Conservation (phyloP, 1,284 basidiomycete species). For the Megacollybia platyphylla region DNA sequence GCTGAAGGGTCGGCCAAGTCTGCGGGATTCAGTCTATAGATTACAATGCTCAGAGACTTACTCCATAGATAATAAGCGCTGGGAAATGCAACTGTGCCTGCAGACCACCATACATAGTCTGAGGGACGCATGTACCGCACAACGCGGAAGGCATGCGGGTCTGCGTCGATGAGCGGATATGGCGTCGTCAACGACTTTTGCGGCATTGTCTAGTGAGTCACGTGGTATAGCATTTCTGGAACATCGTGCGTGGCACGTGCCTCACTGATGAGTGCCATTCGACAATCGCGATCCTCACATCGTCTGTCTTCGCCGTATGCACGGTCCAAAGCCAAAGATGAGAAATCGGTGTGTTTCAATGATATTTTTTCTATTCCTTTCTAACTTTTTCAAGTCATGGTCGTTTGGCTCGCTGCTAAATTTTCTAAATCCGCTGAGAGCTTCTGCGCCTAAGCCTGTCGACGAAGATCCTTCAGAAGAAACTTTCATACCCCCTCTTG, state of each 20-base stretch:
- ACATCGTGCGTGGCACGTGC: background rate
- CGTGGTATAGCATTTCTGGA: background rate
- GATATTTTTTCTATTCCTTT: background rate
- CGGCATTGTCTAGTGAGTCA: slow-evolving; percentile 34
- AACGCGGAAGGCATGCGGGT: slow-evolving; percentile 86
- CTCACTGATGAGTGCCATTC: slow-evolving; percentile 34
- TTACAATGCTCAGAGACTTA: slow-evolving; percentile 19
- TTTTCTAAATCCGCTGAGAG: slow-evolving; percentile 27
- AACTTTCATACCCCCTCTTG: background rate
- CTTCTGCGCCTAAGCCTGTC: background rate
- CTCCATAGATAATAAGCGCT: slow-evolving; percentile 66
- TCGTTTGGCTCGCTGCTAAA: slow-evolving; percentile 30
- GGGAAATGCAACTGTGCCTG: slow-evolving; percentile 71
- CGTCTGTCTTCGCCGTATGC: slow-evolving; percentile 27
- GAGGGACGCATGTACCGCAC: slow-evolving; percentile 81
- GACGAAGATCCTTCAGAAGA: background rate
- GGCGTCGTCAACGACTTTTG: slow-evolving; percentile 59
- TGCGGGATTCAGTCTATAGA: slow-evolving; percentile 12
- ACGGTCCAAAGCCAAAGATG: slow-evolving; percentile 13
- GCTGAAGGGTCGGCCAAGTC: slow-evolving; percentile 30
- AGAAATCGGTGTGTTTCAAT: slow-evolving; percentile 29
- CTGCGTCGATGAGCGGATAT: slow-evolving; percentile 82
- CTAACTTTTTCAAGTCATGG: slow-evolving; percentile 29
- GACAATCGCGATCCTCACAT: slow-evolving; percentile 24
- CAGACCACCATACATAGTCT: slow-evolving; percentile 84